Conservation (phyloP, 345 rosid species). For the Hibiscus tridactylites region DNA sequence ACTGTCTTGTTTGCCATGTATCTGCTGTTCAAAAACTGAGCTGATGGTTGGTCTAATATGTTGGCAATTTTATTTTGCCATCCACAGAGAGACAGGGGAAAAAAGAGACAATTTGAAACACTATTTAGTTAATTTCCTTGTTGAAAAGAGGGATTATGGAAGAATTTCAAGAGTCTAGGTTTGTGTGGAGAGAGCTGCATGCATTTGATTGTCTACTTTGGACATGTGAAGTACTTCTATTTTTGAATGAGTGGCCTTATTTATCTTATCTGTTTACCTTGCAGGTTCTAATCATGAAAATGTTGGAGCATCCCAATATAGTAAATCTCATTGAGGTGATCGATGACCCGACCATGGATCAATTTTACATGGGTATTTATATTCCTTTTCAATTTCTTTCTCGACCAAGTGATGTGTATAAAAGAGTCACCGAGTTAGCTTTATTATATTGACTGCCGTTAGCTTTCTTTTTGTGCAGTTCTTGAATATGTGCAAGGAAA, state of each 20-base stretch:
- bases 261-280: conserved; percentile 3
- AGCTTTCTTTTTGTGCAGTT: conserved; percentile 34
- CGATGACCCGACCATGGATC: conserved; percentile 90
- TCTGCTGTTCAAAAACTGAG: background rate
- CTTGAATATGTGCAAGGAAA: conserved; percentile 93
- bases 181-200: background rate
- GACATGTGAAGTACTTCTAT: background rate
- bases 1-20: background rate
- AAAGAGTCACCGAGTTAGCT: background rate
- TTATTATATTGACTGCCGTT: conserved; percentile 11
- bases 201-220: background rate
- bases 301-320: conserved; percentile 88
- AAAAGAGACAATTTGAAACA: background rate
- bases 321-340: conserved; percentile 97
- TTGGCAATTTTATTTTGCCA: background rate
- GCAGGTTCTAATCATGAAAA: conserved; percentile 91
- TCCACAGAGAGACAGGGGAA: background rate
- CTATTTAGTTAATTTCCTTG: background rate
- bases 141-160: background rate
- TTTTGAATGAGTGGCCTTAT: background rate
- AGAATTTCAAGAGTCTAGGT: background rate
- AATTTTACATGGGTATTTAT: conserved; percentile 88
- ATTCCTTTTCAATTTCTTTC: background rate
- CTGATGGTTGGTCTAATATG: background rate
- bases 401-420: background rate